These are phyloP conservation scores for Microdochium bolleyi DNA, from an alignment of 2,329 filamentous ascomycete genomes.

Conservation along the genomic window DNA sequence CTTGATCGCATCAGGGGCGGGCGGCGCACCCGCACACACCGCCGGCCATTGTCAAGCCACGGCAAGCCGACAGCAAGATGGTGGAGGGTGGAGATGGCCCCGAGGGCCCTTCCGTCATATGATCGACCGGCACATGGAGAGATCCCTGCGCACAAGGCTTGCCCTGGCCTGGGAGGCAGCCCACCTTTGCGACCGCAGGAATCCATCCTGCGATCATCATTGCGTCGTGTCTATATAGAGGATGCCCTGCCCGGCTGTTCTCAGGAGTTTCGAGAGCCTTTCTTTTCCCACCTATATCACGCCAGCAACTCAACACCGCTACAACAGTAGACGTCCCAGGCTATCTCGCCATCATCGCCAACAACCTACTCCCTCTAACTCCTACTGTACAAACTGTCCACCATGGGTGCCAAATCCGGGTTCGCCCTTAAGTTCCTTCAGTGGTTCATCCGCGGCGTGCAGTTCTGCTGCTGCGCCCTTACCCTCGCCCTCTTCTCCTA, in stretches of 20 bases:
- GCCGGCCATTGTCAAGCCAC: no score
- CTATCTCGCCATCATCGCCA: background rate
- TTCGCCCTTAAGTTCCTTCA: conserved; percentile 60
- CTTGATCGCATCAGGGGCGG: no score
- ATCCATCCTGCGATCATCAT: no score
- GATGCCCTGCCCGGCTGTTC: background rate
- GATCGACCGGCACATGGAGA: background rate
- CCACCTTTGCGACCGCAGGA: no score
- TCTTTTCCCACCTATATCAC: no score
- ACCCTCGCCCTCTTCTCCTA: conserved; percentile 77
- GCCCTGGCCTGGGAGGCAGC: background rate
- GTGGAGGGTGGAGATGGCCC: background rate
- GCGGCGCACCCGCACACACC: no score
- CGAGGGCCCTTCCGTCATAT: background rate
- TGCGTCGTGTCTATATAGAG: background rate
- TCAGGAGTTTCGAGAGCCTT: no score
- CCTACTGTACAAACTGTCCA: conserved; percentile 11
- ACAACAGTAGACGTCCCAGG: no score
- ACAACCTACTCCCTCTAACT: background rate
- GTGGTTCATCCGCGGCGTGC: conserved; percentile 64
- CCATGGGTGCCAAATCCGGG: conserved; percentile 50
- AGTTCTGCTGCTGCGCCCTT: conserved; percentile 65
- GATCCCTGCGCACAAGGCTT: background rate
- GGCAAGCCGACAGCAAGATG: background rate
- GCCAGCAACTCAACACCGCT: no score